Evolutionary conservation across 2,329 filamentous ascomycete species (phyloP).

Genomic region (Fusarium nisikadoi): DNA sequence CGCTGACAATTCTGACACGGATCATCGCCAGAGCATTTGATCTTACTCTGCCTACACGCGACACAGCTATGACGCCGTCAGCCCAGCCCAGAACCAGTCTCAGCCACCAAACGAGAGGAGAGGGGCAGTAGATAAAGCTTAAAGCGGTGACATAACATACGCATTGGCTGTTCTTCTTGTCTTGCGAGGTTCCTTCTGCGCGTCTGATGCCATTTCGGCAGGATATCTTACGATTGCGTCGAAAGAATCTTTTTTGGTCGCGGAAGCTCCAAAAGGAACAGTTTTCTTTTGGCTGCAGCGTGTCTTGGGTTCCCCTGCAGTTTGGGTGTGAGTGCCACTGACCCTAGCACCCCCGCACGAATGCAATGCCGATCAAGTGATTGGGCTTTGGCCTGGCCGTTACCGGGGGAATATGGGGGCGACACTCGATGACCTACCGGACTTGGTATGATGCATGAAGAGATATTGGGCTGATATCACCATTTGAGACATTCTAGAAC

Average conservation of each 20-base stretch:
- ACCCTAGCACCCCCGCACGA: slow-evolving; percentile 6
- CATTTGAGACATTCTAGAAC: background rate
- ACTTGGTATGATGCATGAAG: background rate
- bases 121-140: background rate
- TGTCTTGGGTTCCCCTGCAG: slow-evolving; percentile 3
- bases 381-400: slow-evolving; percentile 15
- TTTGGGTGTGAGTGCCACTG: background rate
- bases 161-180: slow-evolving; percentile 45
- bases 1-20: slow-evolving; percentile 49
- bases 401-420: slow-evolving; percentile 23
- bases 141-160: slow-evolving; percentile 20
- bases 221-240: slow-evolving; percentile 1
- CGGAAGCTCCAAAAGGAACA: background rate
- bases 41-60: slow-evolving; percentile 49
- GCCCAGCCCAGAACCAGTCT: background rate
- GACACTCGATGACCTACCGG: background rate
- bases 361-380: slow-evolving; percentile 4
- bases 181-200: slow-evolving; percentile 30
- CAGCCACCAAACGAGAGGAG: background rate
- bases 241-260: slow-evolving; percentile 2
- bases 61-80: slow-evolving; percentile 41
- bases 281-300: slow-evolving; percentile 4
- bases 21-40: slow-evolving; percentile 50
- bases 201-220: slow-evolving; percentile 19
- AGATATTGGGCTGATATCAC: background rate